Base-by-base conservation (phyloP, 768 basidiomycete species). In the Termitomyces eurrhizus region DNA sequence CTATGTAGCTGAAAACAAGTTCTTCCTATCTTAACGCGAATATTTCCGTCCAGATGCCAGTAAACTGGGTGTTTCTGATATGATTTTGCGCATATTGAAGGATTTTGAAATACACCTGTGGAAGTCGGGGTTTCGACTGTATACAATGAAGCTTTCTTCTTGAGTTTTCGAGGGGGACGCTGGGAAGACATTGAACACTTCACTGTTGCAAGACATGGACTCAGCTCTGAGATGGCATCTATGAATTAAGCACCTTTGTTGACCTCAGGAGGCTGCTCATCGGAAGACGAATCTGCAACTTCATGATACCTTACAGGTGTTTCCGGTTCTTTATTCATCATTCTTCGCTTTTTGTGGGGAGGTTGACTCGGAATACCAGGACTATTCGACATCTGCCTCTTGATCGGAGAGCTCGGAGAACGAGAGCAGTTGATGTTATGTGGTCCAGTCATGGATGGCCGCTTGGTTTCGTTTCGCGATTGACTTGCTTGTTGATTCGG, bases 31-130 rank as follows among this genome's bases (percentile, higher is more conserved):
- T 61, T 59, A 6, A 65, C 26, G 18, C 62, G 53, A 18, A 68
- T 44, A 39, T 63, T 66, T 29, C 66, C 66, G 37, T 68, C 65
- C 1, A 62, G 36, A n/a, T 61, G 57, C 64, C 68, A 66, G 56
- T 56, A 61, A 18, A 42, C 29, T n/a, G 39, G 44, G 35, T 59
- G 60, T 51, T 64, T 63, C 7, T 33, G 46, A 16, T 63, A 57
- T 16, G 39, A 4, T n/a, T 52, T 52, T 4, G 35, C 21, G 16
- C 32, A 48, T n/a, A 35, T 52, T 32, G 24, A 14, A 29, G 53
- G 53, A 29, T 32, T 41, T 39, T 29, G 41, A 12, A 41, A 36
- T 11, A 21, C 5, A 16, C 26, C 7, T 24, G 45, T 36, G 16
- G 48, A 32, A 26, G 46, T 44, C 13, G 32, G 32, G 4, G 46